phyloP scores from a whole-genome alignment of 1,139 yeast genomes.

The Yamadazyma atlantica region DNA sequence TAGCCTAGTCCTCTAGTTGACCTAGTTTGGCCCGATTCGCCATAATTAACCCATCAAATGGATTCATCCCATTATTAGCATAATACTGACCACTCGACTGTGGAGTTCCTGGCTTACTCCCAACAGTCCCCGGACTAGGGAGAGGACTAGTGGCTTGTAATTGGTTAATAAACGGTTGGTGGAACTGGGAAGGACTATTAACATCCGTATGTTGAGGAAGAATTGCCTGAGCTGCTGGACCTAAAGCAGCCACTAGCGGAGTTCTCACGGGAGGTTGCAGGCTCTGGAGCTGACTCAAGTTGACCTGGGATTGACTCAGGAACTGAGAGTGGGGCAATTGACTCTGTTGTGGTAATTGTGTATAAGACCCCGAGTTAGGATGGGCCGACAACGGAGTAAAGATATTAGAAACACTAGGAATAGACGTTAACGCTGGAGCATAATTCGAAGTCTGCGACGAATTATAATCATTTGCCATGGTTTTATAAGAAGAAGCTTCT shows the following conservation, averaged over 20 bases:
- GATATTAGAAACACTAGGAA: constrained; percentile 35
- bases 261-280: constrained; percentile 28
- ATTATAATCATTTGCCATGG: constrained; percentile 28
- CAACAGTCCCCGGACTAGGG: constrained; percentile 18
- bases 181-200: constrained; percentile 6
- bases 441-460: constrained; percentile 17
- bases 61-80: constrained; percentile 41
- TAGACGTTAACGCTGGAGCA: constrained; percentile 28
- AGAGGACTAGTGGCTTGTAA: constrained; percentile 15
- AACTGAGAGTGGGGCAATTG: too few species aligned
- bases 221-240: constrained; percentile 26
- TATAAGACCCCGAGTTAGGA: constrained; percentile 20
- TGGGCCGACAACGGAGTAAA: constrained; percentile 36
- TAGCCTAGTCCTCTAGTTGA: not conserved
- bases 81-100: constrained; percentile 38
- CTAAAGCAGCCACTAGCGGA: constrained; percentile 33
- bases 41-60: constrained; percentile 42
- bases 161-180: constrained; percentile 5
- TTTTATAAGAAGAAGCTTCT: constrained; percentile 52
- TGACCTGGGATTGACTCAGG: not conserved
- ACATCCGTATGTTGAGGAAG: constrained; percentile 15
- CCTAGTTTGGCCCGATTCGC: constrained; percentile 17
- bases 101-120: constrained; percentile 23
- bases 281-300: constrained; percentile 8
- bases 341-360: constrained; percentile 7